These are phyloP conservation scores for Gyrodon lividus DNA, from an alignment of 768 basidiomycete species.

Conservation along the genomic window DNA sequence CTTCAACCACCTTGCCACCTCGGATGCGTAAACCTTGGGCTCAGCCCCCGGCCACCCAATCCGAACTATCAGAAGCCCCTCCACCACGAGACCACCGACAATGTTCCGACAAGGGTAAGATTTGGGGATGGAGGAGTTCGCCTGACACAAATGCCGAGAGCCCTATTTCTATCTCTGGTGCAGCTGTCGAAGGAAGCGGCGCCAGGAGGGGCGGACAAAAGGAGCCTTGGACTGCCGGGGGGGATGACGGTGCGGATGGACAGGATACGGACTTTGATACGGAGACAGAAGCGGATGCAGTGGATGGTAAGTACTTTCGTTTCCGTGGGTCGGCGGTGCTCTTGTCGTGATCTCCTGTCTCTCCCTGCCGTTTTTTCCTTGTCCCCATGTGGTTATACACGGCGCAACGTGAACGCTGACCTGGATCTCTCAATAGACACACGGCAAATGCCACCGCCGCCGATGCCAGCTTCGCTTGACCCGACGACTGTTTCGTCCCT, in stretches of 20 bases:
- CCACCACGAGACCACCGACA: neutral
- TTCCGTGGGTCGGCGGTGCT: too few relatives aligned
- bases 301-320: constrained; percentile 18
- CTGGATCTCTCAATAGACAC: constrained; percentile 28
- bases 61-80: constrained; percentile 7
- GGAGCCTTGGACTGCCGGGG: neutral
- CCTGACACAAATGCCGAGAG: constrained; percentile 18
- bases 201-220: neutral
- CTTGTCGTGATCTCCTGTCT: neutral
- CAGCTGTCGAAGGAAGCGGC: neutral
- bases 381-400: neutral
- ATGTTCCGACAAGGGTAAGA: constrained; percentile 8
- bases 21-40: constrained; percentile 58
- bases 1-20: constrained; percentile 45
- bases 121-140: constrained; percentile 24
- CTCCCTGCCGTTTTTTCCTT: neutral
- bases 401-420: constrained; percentile 7
- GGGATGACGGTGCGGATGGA: constrained; percentile 18
- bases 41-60: constrained; percentile 7
- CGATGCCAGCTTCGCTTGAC: constrained; percentile 45
- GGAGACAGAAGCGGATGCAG: constrained; percentile 28
- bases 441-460: constrained; percentile 50
- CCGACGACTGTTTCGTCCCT: constrained; percentile 38
- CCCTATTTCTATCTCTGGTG: constrained; percentile 13
- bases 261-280: constrained; percentile 34